Evolutionary conservation across 148 eudicot genomes (phyloP).

Genomic region (Amaranthus hypochondriacus): DNA sequence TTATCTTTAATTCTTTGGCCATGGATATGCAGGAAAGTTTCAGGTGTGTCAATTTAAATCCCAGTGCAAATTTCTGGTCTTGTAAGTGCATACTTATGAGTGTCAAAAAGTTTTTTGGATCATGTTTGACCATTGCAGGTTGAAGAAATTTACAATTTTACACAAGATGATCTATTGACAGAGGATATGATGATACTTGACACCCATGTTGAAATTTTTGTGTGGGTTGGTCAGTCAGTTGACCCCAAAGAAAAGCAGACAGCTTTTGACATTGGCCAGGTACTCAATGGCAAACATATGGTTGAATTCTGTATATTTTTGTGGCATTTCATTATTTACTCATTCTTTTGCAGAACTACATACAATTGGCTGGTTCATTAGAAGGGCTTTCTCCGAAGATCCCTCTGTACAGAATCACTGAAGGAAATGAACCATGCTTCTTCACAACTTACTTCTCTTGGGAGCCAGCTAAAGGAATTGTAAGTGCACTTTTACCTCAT

Average conservation of each 20-base stretch:
- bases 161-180: constrained; percentile 94
- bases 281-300: constrained; percentile 23
- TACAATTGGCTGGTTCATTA: constrained; percentile 63
- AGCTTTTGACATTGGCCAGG: constrained; percentile 90
- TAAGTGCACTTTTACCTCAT: constrained; percentile 35
- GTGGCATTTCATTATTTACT: neutral
- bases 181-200: constrained; percentile 94
- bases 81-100: neutral
- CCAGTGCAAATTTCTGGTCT: constrained; percentile 2
- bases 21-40: constrained; percentile 66
- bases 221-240: constrained; percentile 95
- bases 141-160: constrained; percentile 88
- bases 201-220: constrained; percentile 88
- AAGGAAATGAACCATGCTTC: constrained; percentile 97
- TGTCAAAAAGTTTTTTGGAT: neutral
- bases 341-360: constrained; percentile 61
- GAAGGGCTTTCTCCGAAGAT: constrained; percentile 77
- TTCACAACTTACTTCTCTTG: constrained; percentile 90
- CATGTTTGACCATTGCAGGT: constrained; percentile 40
- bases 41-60: constrained; percentile 46
- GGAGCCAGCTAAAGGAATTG: constrained; percentile 89
- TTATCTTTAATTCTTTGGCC: constrained; percentile 17
- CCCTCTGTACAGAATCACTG: constrained; percentile 77
- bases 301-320: neutral
- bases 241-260: constrained; percentile 85